phyloP scores from a whole-genome alignment of 2,329 filamentous ascomycete species.

The Aplosporella prunicola region DNA sequence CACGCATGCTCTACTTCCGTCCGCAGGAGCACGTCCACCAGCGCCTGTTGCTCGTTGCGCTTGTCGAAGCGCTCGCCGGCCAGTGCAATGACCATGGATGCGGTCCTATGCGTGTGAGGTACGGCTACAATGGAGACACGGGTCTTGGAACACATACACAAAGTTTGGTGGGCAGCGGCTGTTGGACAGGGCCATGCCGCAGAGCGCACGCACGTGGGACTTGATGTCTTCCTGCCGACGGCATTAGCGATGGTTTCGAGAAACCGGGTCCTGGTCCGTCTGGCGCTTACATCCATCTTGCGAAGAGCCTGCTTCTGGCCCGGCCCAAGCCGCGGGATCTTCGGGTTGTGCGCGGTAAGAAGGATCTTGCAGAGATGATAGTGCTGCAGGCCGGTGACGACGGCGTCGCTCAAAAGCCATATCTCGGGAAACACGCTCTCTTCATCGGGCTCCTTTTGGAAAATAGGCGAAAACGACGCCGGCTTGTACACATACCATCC shows the following conservation, averaged over 20 bases:
- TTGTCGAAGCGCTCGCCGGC: constrained; percentile 42
- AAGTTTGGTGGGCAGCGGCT: constrained; percentile 44
- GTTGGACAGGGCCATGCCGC: constrained; percentile 51
- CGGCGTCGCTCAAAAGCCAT: constrained; percentile 48
- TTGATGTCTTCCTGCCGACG: constrained; percentile 35
- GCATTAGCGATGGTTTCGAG: background rate
- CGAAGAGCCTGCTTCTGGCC: constrained; percentile 29
- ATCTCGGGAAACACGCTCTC: constrained; percentile 47
- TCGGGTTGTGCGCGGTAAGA: constrained; percentile 48
- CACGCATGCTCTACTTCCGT: constrained; percentile 45
- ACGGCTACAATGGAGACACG: background rate
- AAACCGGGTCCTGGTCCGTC: too few relatives aligned
- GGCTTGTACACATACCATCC: constrained; percentile 42
- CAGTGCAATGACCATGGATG: constrained; percentile 23
- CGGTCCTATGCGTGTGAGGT: constrained; percentile 16
- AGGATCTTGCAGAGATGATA: constrained; percentile 50
- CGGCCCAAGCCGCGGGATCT: constrained; percentile 41
- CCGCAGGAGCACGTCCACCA: constrained; percentile 38
- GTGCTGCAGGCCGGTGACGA: constrained; percentile 52
- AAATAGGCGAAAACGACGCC: constrained; percentile 47
- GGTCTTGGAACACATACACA: constrained; percentile 43
- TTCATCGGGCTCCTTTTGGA: constrained; percentile 31
- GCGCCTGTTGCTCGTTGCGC: constrained; percentile 37
- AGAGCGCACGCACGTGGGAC: constrained; percentile 43
- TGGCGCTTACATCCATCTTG: constrained; percentile 32